phyloP scores from a whole-genome alignment of 2,329 filamentous ascomycete genomes.

The Harringtonia aguacate region DNA sequence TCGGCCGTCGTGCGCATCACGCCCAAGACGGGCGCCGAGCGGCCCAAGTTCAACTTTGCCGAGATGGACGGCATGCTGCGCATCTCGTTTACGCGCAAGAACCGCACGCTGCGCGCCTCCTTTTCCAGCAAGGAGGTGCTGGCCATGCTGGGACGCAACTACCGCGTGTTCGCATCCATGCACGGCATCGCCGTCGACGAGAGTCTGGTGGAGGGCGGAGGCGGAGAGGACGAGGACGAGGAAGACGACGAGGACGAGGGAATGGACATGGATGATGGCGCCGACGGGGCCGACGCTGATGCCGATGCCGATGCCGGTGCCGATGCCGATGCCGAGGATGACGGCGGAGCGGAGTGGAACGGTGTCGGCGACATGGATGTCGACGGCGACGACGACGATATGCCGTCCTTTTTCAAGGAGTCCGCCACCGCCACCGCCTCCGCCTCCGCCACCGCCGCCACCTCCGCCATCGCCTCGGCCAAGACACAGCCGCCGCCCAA shows the following conservation, averaged over 20 bases:
- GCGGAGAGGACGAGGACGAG: constrained; percentile 29
- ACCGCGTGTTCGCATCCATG: constrained; percentile 80
- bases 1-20: constrained; percentile 82
- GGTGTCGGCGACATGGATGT: constrained; percentile 54
- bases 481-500: constrained; percentile 34
- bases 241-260: constrained; percentile 33
- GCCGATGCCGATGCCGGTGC: constrained; percentile 37
- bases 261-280: constrained; percentile 36
- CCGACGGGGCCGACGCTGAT: constrained; percentile 27
- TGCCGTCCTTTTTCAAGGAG: constrained; percentile 79
- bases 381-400: constrained; percentile 49
- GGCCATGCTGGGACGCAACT: constrained; percentile 77
- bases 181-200: constrained; percentile 74
- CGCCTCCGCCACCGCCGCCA: constrained; percentile 26
- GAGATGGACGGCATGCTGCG: constrained; percentile 89
- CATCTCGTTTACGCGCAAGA: constrained; percentile 75
- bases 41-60: constrained; percentile 82
- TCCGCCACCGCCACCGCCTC: constrained; percentile 25
- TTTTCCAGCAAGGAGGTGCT: constrained; percentile 72
- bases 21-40: constrained; percentile 64
- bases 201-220: constrained; percentile 33
- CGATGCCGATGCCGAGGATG: constrained; percentile 36
- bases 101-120: constrained; percentile 74
- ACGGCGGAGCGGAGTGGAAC: constrained; percentile 41
- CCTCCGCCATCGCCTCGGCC: too few relatives aligned